These are phyloP conservation scores for Decorospora gaudefroyi DNA, from an alignment of 2,329 filamentous ascomycete genomes.

Conservation along the genomic window DNA sequence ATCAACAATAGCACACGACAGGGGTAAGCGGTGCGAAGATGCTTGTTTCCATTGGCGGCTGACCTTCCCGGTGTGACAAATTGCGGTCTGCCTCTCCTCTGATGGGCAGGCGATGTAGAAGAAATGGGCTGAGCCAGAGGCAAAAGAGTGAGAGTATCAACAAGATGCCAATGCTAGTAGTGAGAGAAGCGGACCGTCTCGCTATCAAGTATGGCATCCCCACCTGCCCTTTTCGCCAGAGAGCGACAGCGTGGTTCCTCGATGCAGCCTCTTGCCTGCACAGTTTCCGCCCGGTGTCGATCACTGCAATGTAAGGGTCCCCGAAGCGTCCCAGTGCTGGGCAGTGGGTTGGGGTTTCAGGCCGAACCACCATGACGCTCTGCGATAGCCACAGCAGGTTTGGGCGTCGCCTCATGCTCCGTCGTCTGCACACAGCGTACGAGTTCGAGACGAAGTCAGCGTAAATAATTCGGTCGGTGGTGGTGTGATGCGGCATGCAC, in stretches of 20 bases:
- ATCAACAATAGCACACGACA: not conserved
- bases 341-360: conserved; percentile 1
- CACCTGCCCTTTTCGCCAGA: conserved; percentile 10
- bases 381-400: conserved; percentile 2
- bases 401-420: not conserved
- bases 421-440: conserved; percentile 1
- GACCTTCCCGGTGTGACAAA: conserved; percentile 9
- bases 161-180: no score
- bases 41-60: conserved; percentile 9
- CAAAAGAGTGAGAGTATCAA: no score
- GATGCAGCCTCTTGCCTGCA: conserved; percentile 4
- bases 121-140: no score
- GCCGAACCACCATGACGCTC: no score
- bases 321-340: conserved; percentile 1
- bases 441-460: not conserved
- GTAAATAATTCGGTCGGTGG: no score
- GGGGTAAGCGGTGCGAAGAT: conserved; percentile 1
- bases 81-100: conserved; percentile 9
- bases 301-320: conserved; percentile 5
- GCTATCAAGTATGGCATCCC: no score
- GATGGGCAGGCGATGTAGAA: conserved; percentile 1
- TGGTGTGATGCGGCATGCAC: conserved; percentile 1
- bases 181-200: no score
- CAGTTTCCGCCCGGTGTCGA: conserved; percentile 1
- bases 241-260: conserved; percentile 5